Evolutionary conservation across 2,329 filamentous ascomycete species (phyloP), one percentile per base, ranked within the genome.

Genomic region (Neodidymelliopsis sp.): DNA sequence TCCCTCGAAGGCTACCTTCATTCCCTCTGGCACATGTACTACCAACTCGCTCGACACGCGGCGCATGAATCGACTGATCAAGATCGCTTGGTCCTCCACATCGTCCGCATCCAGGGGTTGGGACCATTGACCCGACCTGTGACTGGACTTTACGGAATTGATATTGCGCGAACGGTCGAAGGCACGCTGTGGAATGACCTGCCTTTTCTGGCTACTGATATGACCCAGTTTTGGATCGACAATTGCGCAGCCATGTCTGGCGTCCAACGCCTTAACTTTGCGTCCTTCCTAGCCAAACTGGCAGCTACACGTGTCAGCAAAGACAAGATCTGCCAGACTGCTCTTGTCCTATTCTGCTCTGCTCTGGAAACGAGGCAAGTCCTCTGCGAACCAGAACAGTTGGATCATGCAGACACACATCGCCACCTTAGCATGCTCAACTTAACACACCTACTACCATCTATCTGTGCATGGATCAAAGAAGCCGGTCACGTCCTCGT

Each of bases 171-270:
- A 27, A 53, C 49, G 37, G 33, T 43, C 11, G 27, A 50, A 19
- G 53, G 53, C 40, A 56, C 53, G 6, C 39, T 56, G 5, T 56
- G 45, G 40, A 53, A 49, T 18, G 53, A 56, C 23, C 19, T 56
- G 7, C 53, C 44, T 6, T 53, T 53, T 29, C 15, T 56, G 16
- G 53, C 25, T 6, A 47, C 45, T 11, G 51, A 54, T 24, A 50
- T 54, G 49, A 52, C 49, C 24, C 36, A 28, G 2, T 47, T 41
- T 30, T 46, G 41, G 51, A 50, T 40, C 33, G 40, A 50, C 27
- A 39, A 43, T 29, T 47, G 41, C 33, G 51, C 51, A 7, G 10
- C 46, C 3, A 24, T 49, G 41, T 39, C 41, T 2, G 35, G 28
- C 28, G 27, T 20, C 12, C 51, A 54, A 4, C 51, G 45, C 6